Evolutionary conservation across 345 rosid genomes (phyloP), one percentile per base, ranked within the genome.

Genomic region (Aegle marmelos): DNA sequence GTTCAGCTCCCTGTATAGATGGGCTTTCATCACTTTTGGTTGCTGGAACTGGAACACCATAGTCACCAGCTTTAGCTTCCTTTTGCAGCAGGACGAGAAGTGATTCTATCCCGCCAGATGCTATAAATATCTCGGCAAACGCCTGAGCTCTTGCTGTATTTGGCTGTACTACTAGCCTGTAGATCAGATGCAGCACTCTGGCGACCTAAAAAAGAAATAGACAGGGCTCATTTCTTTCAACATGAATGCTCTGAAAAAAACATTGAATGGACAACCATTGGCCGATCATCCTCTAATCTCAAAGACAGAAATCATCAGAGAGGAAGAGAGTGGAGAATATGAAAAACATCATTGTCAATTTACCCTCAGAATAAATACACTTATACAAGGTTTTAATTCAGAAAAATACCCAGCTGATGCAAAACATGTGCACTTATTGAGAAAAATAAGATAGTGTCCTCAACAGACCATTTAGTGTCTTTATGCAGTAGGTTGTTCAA

Each of bases 21-120:
- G 86, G 79, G 79, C 77, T 74, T 76, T 76, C 79, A 70, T 82
- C 84, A 83, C 78, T 80, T 79, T 80, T 83, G 57, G 62, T 75
- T 72, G 25, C 69, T 56, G 82, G 62, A 71, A 85, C 93, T 74
- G 78, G 76, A 83, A 87, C 61, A 70, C 65, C 68, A 53, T 76
- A 82, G 76, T 97, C 97, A 25, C 98, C 97, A 84, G 86, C 87
- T 87, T 93, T 94, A 75, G 93, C 98, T 91, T 97, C 98, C 76
- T 90, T 87, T 77, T 97, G 99, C 83, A 97, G 89, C 81, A 97
- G 85, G 76, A 97, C 98, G 82, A 97, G 98, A 87, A 97, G 98
- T 33, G 95, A 91, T 85, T 97, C 99, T 85, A 94, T 85, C 68
- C 99, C 99, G 82, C 97, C 99, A 62, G 91, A 87, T 82, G 83